Conservation (phyloP, 176 grass and related monocot species). For the Triticum monococcum region DNA sequence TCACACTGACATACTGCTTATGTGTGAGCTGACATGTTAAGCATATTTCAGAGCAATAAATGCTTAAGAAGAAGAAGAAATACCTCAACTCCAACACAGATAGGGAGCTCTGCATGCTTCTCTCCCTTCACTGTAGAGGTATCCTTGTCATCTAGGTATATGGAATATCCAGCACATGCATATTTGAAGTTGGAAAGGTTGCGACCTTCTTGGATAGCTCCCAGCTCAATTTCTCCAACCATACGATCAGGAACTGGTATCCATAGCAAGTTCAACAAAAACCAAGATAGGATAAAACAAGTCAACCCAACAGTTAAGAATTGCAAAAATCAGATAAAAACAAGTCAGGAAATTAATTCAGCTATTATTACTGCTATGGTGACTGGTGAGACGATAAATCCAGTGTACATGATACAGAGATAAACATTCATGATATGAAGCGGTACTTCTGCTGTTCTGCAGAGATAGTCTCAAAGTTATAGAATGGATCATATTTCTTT, state of each 20-base stretch:
- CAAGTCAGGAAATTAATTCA: neutral
- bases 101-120: constrained; percentile 58
- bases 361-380: neutral
- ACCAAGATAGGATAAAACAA: neutral
- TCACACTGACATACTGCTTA: neutral
- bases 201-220: constrained; percentile 78
- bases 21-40: neutral
- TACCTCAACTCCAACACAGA: constrained; percentile 90
- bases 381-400: neutral
- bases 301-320: neutral
- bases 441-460: neutral
- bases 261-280: constrained; percentile 2
- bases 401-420: neutral
- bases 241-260: constrained; percentile 64
- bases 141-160: constrained; percentile 73
- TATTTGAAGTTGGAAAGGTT: constrained; percentile 84
- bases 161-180: constrained; percentile 80
- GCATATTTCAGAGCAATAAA: constrained; percentile 14
- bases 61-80: constrained; percentile 22
- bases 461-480: neutral
- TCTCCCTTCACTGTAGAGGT: constrained; percentile 38
- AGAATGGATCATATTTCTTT: neutral
- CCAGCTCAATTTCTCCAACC: constrained; percentile 79
- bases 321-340: neutral
- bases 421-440: neutral